Evolutionary conservation across 2,329 filamentous ascomycete genomes (phyloP).

Genomic region (Dactylellina cionopaga): DNA sequence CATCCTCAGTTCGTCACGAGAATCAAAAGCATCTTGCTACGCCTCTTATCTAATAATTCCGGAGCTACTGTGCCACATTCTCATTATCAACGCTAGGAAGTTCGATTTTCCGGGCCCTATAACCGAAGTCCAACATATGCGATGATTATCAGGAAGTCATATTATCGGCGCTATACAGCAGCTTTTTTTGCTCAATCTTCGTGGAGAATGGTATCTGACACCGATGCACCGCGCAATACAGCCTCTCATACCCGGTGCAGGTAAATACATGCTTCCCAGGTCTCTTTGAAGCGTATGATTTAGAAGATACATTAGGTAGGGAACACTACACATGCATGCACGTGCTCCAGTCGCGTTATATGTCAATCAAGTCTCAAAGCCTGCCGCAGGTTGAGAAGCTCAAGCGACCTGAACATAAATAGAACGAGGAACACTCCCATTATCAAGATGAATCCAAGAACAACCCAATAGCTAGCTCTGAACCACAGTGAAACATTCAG

Average conservation of each 20-base stretch:
- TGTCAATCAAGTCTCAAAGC: slow-evolving; percentile 1
- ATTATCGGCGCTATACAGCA: no score
- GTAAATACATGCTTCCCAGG: background rate
- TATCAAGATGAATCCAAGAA: background rate
- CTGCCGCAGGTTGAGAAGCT: background rate
- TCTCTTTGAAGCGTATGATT: slow-evolving; percentile 1
- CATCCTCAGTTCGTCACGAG: no score
- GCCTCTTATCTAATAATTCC: background rate
- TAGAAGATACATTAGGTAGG: no score
- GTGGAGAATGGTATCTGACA: no score
- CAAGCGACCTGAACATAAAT: slow-evolving; percentile 2
- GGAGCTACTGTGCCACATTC: background rate
- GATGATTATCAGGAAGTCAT: no score
- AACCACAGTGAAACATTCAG: no score
- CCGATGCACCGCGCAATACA: no score
- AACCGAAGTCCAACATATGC: background rate
- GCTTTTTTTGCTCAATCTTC: no score
- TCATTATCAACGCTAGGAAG: slow-evolving; percentile 7
- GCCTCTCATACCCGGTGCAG: background rate
- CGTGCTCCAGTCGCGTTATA: no score
- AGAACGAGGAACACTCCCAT: background rate
- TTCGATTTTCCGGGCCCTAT: background rate
- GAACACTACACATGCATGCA: no score
- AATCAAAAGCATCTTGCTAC: background rate
- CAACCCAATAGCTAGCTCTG: no score